Conservation (phyloP, 1,284 basidiomycete species). For the Pseudozyma sp. region DNA sequence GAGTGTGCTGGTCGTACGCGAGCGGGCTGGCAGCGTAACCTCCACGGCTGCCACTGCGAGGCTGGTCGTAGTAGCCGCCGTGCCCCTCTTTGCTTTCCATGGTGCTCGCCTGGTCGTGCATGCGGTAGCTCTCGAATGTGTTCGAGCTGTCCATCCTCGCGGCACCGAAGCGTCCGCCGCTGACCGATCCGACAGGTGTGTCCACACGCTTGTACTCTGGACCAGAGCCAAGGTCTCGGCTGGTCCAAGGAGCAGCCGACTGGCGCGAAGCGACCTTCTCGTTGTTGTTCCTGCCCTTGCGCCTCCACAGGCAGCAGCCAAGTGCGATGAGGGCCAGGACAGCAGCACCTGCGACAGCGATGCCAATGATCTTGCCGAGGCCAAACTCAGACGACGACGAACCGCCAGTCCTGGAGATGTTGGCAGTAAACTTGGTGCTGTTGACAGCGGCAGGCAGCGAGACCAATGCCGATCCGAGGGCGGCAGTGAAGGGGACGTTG, state of each 20-base stretch:
- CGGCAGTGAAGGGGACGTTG: slow-evolving; percentile 44
- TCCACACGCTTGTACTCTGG: slow-evolving; percentile 64
- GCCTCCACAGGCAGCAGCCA: slow-evolving; percentile 57
- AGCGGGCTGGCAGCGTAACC: slow-evolving; percentile 40
- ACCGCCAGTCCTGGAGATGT: slow-evolving; percentile 17
- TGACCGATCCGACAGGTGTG: slow-evolving; percentile 51
- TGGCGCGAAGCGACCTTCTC: slow-evolving; percentile 34
- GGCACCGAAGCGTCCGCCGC: slow-evolving; percentile 42
- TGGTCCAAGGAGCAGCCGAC: slow-evolving; percentile 42
- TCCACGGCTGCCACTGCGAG: slow-evolving; percentile 39
- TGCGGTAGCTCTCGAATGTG: slow-evolving; percentile 62
- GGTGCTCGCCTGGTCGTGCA: slow-evolving; percentile 54
- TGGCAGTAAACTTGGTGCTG: slow-evolving; percentile 58
- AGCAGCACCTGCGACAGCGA: slow-evolving; percentile 58
- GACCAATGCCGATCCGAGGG: slow-evolving; percentile 30
- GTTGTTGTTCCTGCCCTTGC: slow-evolving; percentile 37
- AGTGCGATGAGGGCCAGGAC: slow-evolving; percentile 49
- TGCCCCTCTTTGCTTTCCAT: slow-evolving; percentile 48
- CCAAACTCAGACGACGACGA: slow-evolving; percentile 42
- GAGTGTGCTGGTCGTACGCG: slow-evolving; percentile 34
- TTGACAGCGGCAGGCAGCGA: slow-evolving; percentile 52
- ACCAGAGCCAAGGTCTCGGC: slow-evolving; percentile 43
- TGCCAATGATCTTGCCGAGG: slow-evolving; percentile 59
- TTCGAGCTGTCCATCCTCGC: slow-evolving; percentile 40
- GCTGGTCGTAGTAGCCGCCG: slow-evolving; percentile 59